These are phyloP conservation scores for Dispira simplex DNA, from an alignment of 192 early-diverging fungal species.

Conservation along the genomic window DNA sequence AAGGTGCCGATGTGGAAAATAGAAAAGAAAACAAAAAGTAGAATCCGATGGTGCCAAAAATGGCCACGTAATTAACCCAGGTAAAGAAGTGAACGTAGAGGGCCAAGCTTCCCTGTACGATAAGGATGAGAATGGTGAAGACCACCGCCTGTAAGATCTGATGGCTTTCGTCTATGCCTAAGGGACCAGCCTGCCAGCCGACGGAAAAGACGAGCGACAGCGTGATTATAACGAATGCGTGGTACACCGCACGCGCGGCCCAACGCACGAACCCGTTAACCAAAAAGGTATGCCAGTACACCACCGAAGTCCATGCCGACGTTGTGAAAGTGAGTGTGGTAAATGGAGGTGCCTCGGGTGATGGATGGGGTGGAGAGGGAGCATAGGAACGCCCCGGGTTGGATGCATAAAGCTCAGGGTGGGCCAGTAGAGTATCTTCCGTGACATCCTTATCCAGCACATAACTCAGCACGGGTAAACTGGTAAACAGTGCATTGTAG, in stretches of 20 bases:
- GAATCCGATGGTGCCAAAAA: not conserved
- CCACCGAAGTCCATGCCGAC: not conserved
- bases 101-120: not conserved
- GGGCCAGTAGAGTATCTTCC: too few species aligned
- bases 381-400: constrained; percentile 1
- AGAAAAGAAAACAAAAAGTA: not conserved
- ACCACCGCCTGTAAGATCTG: not conserved
- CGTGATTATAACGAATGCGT: not conserved
- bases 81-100: not conserved
- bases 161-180: not conserved
- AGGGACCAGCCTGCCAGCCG: not conserved
- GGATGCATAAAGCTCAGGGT: not conserved
- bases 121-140: not conserved
- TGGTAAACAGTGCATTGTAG: too few species aligned
- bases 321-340: too few species aligned
- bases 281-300: not conserved
- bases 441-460: too few species aligned
- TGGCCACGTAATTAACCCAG: not conserved
- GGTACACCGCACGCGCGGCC: not conserved
- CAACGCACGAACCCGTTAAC: not conserved
- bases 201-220: not conserved
- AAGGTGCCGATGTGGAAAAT: not conserved
- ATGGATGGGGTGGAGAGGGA: not conserved
- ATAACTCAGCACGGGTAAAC: too few species aligned
- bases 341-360: too few species aligned